These are phyloP conservation scores for Cryoendolithus antarcticus DNA, from an alignment of 2,329 filamentous ascomycete species.

Conservation along the genomic window DNA sequence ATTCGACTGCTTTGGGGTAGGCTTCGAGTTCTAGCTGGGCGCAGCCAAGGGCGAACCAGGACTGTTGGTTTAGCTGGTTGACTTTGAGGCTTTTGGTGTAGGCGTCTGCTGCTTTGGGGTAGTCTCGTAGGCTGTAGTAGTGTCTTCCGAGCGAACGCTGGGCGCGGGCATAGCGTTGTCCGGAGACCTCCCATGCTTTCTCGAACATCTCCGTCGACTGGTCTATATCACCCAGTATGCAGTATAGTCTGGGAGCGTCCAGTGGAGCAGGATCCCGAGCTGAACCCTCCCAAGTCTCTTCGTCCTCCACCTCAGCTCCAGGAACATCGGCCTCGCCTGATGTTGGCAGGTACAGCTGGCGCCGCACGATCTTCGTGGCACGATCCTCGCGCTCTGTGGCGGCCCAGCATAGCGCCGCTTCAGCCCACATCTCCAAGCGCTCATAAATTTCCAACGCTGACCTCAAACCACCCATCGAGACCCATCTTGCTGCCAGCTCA, in stretches of 20 bases:
- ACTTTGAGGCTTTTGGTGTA: conserved; percentile 66
- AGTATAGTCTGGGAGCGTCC: conserved; percentile 79
- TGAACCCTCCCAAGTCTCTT: conserved; percentile 50
- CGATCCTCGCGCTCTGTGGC: conserved; percentile 68
- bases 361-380: conserved; percentile 62
- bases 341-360: conserved; percentile 63
- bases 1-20: conserved; percentile 68
- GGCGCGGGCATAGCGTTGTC: conserved; percentile 67
- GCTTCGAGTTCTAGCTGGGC: conserved; percentile 66
- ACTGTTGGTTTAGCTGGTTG: conserved; percentile 67
- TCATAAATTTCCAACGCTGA: conserved; percentile 95
- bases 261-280: conserved; percentile 59
- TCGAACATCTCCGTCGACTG: conserved; percentile 62
- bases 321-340: conserved; percentile 22
- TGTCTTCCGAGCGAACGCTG: conserved; percentile 77
- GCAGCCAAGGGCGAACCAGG: conserved; percentile 87
- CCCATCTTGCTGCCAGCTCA: conserved; percentile 85
- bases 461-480: conserved; percentile 69
- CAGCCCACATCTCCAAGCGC: conserved; percentile 82
- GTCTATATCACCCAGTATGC: conserved; percentile 89
- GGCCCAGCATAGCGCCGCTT: conserved; percentile 82
- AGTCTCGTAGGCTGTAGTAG: conserved; percentile 55
- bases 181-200: conserved; percentile 78
- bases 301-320: conserved; percentile 21
- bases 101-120: conserved; percentile 58